Base-by-base conservation (phyloP, 306 rosid genomes). In the Albizia julibrissin region DNA sequence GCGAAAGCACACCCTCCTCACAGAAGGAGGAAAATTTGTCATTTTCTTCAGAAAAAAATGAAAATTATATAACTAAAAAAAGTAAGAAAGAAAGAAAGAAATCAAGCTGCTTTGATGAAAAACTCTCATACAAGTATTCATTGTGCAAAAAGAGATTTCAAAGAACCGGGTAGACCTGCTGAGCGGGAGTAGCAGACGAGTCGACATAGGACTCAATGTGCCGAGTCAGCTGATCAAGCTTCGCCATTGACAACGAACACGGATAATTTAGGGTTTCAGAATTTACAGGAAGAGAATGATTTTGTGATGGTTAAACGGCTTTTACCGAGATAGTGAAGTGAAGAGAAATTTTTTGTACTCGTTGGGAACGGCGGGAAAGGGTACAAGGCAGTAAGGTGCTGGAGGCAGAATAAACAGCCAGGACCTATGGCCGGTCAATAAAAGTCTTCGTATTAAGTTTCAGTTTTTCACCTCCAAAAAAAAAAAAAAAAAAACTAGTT, bases 171-270 rank as follows among this genome's bases (percentile, higher is more conserved):
- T 24, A 81, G 75, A 95, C 99, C 98, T 93, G 93, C 54, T 88
- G 89, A 72, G 85, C 8, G 16, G 85, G 87, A 74, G 98, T 62
- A 18, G 94, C 80, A 83, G 97, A 90, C 2, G 89, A 79, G 82
- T 90, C 93, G 74, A 95, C 91, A 81, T 88, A 95, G 6, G 90
- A 89, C 83, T 93, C 98, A 79, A 95, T 89, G 87, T 79, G 86
- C 74, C 74, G 88, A 81, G 85, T 86, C 84, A 93, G 85, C 52
- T 87, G 83, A 80, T 80, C 50, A 64, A 80, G 84, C 67, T 81
- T 87, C 62, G 90, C 96, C 99, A 95, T 95, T 83, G 83, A 24
- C 6, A 76, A 73, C 34, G 79, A 46, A 71, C 27, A 72, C 47
- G 68, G 77, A n/a, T 52, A 70, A 29, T 6, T 72, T 62, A 83